Conservation (phyloP, 257 asterid species). For the Hygrophila difformis region DNA sequence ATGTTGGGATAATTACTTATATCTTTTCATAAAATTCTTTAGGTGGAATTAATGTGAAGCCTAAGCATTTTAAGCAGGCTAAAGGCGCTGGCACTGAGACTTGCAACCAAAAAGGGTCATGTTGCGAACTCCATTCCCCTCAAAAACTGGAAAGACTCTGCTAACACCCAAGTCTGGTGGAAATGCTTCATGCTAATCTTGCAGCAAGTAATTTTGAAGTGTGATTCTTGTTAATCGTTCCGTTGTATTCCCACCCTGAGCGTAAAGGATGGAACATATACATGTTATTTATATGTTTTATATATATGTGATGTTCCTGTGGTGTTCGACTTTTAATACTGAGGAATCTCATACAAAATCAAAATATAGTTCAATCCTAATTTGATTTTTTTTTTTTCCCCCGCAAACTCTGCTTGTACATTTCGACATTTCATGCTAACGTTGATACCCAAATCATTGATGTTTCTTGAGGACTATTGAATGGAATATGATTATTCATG, state of each 20-base stretch:
- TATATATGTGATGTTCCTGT: too few species aligned
- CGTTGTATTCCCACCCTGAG: too few species aligned
- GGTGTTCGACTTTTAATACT: slow-evolving; percentile 19
- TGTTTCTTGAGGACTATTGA: too few species aligned
- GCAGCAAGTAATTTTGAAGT: slow-evolving; percentile 16
- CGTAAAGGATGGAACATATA: too few species aligned
- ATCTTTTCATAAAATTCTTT: neutral
- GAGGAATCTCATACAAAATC: slow-evolving; percentile 16
- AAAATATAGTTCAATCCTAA: too few species aligned
- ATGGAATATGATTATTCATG: too few species aligned
- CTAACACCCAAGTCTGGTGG: slow-evolving; percentile 28
- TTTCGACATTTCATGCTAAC: too few species aligned
- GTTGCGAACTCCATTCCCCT: slow-evolving; percentile 17
- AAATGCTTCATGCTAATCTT: slow-evolving; percentile 18
- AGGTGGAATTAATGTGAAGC: slow-evolving; percentile 17
- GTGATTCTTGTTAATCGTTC: neutral
- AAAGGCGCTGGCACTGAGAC: slow-evolving; percentile 1
- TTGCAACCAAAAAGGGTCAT: slow-evolving; percentile 19
- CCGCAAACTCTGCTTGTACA: too few species aligned
- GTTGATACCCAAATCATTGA: too few species aligned
- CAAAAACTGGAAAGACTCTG: slow-evolving; percentile 21
- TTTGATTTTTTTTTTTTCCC: too few species aligned
- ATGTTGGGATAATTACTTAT: neutral
- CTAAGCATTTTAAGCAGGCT: slow-evolving; percentile 17
- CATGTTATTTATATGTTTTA: too few species aligned